A percentile compares a stretch with the other conserved stretches of the same genome.
These are phyloP conservation scores for Mycena metata DNA, from an alignment of 768 basidiomycete species.

Conservation along the genomic window DNA sequence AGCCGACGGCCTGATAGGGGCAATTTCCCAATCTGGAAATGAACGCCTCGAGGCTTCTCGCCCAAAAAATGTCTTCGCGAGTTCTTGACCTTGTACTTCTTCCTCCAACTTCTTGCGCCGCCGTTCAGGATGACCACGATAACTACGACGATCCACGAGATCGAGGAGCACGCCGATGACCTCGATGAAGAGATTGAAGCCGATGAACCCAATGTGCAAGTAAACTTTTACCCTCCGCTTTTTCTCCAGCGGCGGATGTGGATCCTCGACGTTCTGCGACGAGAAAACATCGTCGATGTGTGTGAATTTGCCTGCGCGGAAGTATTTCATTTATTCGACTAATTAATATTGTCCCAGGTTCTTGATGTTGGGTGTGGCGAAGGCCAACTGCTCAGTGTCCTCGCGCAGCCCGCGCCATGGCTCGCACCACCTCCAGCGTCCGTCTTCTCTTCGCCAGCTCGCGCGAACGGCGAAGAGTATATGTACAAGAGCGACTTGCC, in stretches of 20 bases:
- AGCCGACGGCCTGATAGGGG: too few relatives aligned
- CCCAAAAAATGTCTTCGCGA: constrained; percentile 10
- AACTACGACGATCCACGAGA: constrained; percentile 25
- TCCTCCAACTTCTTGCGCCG: background rate
- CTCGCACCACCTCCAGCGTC: constrained; percentile 58
- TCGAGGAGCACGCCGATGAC: constrained; percentile 35
- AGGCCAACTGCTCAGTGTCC: constrained; percentile 76
- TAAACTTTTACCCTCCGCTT: constrained; percentile 78
- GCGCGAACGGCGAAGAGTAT: constrained; percentile 32
- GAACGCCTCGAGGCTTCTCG: constrained; percentile 23
- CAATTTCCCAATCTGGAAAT: background rate
- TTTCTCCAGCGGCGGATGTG: constrained; percentile 78
- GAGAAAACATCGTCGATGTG: constrained; percentile 69
- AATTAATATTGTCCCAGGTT: constrained; percentile 60
- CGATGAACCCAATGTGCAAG: constrained; percentile 56
- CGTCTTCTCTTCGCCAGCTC: constrained; percentile 48
- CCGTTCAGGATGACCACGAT: constrained; percentile 4
- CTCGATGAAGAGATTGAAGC: constrained; percentile 33
- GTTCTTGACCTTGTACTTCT: constrained; percentile 1
- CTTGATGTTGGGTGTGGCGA: constrained; percentile 90
- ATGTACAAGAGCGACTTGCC: constrained; percentile 60
- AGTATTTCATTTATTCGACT: constrained; percentile 13
- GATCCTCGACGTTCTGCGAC: constrained; percentile 73
- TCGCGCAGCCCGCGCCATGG: constrained; percentile 84
- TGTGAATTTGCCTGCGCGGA: constrained; percentile 36